Conservation (phyloP, 2,329 filamentous ascomycete genomes). For the Ceratocystis smalleyi region DNA sequence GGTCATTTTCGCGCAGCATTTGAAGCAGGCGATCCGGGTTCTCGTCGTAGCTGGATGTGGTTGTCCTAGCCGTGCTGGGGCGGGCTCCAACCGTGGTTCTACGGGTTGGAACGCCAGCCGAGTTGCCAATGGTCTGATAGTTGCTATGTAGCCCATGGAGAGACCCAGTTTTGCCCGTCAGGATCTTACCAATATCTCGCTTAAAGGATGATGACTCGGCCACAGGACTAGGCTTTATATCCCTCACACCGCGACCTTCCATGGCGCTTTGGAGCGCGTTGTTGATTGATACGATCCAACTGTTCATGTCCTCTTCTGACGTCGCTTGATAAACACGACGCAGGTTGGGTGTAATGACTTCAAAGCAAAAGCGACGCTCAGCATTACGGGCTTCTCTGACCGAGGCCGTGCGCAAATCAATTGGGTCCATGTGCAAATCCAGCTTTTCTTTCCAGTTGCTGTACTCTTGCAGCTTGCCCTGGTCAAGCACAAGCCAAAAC, state of each 20-base stretch:
- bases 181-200: slow-evolving; percentile 78
- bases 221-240: slow-evolving; percentile 29
- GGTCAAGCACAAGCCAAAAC: slow-evolving; percentile 98
- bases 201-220: slow-evolving; percentile 40
- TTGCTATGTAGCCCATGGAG: slow-evolving; percentile 39
- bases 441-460: slow-evolving; percentile 98
- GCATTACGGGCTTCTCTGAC: slow-evolving; percentile 90
- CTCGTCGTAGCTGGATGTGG: slow-evolving; percentile 61
- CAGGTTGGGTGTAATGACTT: slow-evolving; percentile 92
- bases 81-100: slow-evolving; percentile 85
- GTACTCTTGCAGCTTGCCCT: slow-evolving; percentile 92
- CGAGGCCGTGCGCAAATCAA: slow-evolving; percentile 91
- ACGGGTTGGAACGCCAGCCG: slow-evolving; percentile 49
- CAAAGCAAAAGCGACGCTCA: slow-evolving; percentile 91
- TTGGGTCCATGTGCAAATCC: slow-evolving; percentile 94
- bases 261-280: slow-evolving; percentile 94
- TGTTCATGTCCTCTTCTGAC: slow-evolving; percentile 94
- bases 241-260: slow-evolving; percentile 54
- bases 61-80: slow-evolving; percentile 53
- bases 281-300: slow-evolving; percentile 92
- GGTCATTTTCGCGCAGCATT: slow-evolving; percentile 73
- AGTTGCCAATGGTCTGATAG: slow-evolving; percentile 32
- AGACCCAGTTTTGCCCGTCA: slow-evolving; percentile 81
- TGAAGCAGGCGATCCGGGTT: slow-evolving; percentile 75
- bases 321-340: slow-evolving; percentile 96